Evolutionary conservation across 768 basidiomycete genomes (phyloP).

Genomic region (Trametes villosa): DNA sequence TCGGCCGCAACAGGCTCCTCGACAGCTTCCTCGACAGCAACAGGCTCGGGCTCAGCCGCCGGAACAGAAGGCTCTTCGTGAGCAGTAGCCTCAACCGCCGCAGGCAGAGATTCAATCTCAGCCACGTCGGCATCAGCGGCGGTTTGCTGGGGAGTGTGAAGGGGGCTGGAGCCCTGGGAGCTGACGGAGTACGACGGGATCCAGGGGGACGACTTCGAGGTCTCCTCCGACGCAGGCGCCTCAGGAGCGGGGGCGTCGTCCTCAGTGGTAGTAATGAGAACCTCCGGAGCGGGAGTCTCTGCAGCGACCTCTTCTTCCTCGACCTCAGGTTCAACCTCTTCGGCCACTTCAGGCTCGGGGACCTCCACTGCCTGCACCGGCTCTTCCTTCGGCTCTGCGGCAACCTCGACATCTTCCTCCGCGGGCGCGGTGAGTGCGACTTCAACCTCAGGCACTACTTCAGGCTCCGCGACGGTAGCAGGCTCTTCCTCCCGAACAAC

Average conservation of each 20-base stretch:
- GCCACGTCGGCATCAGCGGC: constrained; percentile 20
- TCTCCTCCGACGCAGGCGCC: constrained; percentile 28
- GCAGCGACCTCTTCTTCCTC: neutral
- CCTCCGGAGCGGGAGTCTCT: constrained; percentile 1
- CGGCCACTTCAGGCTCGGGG: neutral
- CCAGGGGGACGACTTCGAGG: constrained; percentile 50
- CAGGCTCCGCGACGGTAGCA: constrained; percentile 1
- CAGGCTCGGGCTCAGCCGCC: neutral
- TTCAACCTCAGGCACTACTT: neutral
- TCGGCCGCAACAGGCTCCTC: neutral
- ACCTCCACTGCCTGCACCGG: neutral
- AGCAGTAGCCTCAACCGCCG: constrained; percentile 5
- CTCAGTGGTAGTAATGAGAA: constrained; percentile 5
- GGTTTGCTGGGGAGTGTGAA: constrained; percentile 19
- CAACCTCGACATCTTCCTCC: neutral
- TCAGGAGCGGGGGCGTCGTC: constrained; percentile 3
- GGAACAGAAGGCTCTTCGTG: neutral
- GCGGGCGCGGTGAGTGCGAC: no score
- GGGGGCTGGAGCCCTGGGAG: constrained; percentile 40
- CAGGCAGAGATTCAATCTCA: constrained; percentile 22
- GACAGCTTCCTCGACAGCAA: neutral
- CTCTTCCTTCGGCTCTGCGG: constrained; percentile 28
- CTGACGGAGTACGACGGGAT: constrained; percentile 55
- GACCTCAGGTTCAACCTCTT: neutral
- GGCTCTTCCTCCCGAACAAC: neutral